Evolutionary conservation across 331 rosid genomes (phyloP).

Genomic region (Arachis monticola): DNA sequence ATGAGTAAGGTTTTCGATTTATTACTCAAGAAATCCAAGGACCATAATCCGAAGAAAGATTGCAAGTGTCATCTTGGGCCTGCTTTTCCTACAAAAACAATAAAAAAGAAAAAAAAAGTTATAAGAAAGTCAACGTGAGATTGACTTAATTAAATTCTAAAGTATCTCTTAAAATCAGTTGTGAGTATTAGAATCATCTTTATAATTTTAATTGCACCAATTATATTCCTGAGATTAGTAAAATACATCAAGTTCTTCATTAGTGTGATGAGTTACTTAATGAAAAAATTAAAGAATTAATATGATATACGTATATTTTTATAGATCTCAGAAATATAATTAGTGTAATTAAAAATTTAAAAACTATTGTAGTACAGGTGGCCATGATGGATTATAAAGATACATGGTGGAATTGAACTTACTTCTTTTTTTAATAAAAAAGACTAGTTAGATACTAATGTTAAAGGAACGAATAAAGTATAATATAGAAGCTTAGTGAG

Average conservation of each 20-base stretch:
- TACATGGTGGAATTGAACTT: background rate
- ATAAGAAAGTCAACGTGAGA: background rate
- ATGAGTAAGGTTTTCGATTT: conserved; percentile 13
- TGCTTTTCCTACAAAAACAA: conserved; percentile 52
- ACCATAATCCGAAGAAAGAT: conserved; percentile 61
- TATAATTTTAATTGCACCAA: too few relatives aligned
- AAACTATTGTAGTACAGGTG: background rate
- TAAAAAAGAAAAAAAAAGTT: background rate
- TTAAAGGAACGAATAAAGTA: background rate
- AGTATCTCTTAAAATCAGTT: background rate
- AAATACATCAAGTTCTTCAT: background rate
- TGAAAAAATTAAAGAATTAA: too few relatives aligned
- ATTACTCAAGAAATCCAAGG: conserved; percentile 76
- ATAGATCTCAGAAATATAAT: too few relatives aligned
- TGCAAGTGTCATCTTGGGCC: conserved; percentile 73
- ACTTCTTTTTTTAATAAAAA: background rate
- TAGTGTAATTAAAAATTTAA: background rate
- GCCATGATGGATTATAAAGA: background rate
- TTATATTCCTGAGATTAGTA: too few relatives aligned
- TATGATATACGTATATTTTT: too few relatives aligned
- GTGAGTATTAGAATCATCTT: too few relatives aligned
- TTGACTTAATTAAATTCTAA: too few relatives aligned
- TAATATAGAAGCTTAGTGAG: background rate
- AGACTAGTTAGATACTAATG: background rate
- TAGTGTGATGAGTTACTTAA: too few relatives aligned